Base-by-base conservation (phyloP, 2,329 filamentous ascomycete species). In the Rhynchosporium graminicola region DNA sequence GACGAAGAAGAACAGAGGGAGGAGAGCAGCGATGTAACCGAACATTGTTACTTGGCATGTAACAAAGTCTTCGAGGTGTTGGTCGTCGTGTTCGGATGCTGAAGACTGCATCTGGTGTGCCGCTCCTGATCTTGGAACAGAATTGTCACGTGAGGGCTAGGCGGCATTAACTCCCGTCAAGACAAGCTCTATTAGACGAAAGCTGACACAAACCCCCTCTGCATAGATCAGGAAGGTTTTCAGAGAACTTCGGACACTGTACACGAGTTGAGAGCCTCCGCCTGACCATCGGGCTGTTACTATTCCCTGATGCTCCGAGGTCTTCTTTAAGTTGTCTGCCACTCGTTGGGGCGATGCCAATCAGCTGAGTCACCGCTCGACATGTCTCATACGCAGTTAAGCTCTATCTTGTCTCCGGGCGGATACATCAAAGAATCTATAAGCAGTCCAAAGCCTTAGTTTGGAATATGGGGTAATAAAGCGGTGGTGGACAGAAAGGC, bases 1-100 rank as follows among this genome's bases (percentile, higher is more conserved):
- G 26, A 74, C 59, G 38, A 73, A 67, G 20, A 74, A 40, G 47
- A 70, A 74, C n/a, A 72, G 47, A 7, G 70, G 67, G n/a, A 71
- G 50, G 3, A 74, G 20, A 3, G 70, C 71, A 31, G 67, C 63
- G 29, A 68, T 42, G 59, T 73, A 74, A n/a, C 69, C 63, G 20
- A 73, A 56, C 71, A 74, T 74, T 33, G 40, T 68, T 59, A 26
- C 13, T 46, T 64, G 31, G 40, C 51, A 60, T 47, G 56, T 38
- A 5, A 36, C n/a, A 26, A n/a, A 47, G 13, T 52, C 33, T n/a
- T 56, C 28, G 15, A 45, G 15, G 38, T 4, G 42, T 57, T 46
- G 38, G 29, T 43, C n/a, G 10, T 60, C 63, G 54, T 42, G 42
- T 28, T 56, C 57, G 54, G 29, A 51, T 15, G 52, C 26, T 55